Percentiles rank a stretch among this genome's conserved stretches.
phyloP scores from a whole-genome alignment of 2,329 filamentous ascomycete genomes.

The Venturia nashicola region DNA sequence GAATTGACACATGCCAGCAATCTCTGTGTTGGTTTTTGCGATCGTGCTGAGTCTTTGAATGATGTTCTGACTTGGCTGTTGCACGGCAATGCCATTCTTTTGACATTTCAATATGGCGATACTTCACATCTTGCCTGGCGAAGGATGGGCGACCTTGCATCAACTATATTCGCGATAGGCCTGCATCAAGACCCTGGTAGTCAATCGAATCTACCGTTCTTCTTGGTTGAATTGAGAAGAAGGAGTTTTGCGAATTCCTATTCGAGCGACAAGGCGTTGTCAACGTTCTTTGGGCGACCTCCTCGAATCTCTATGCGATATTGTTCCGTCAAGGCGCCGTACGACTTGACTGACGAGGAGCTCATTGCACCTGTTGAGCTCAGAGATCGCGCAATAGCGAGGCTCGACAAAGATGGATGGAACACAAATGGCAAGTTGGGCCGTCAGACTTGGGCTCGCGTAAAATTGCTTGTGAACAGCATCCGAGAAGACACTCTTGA shows the following conservation, averaged over 20 bases:
- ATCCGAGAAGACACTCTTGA: constrained; percentile 49
- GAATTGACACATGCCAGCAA: constrained; percentile 7
- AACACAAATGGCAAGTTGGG: constrained; percentile 33
- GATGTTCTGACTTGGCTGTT: constrained; percentile 6
- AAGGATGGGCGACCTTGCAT: constrained; percentile 19
- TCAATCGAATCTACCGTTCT: constrained; percentile 22
- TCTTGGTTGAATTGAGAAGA: constrained; percentile 23
- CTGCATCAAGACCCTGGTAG: constrained; percentile 23
- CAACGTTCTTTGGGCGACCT: constrained; percentile 43
- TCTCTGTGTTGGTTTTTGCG: constrained; percentile 6
- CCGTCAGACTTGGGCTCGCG: constrained; percentile 33
- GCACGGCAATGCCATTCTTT: neutral
- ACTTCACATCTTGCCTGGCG: constrained; percentile 18
- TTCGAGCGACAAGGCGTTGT: constrained; percentile 36
- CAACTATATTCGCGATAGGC: constrained; percentile 24
- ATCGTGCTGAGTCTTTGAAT: constrained; percentile 9
- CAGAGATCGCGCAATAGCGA: constrained; percentile 25
- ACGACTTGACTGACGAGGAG: constrained; percentile 41
- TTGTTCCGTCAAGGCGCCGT: constrained; percentile 39
- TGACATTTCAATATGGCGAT: constrained; percentile 8
- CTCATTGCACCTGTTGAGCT: constrained; percentile 33
- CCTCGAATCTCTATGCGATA: constrained; percentile 42
- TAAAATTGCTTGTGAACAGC: constrained; percentile 34
- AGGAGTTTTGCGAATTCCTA: constrained; percentile 21
- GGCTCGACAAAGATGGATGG: constrained; percentile 40